Base-by-base conservation (phyloP, 345 rosid species). In the Fremontodendron californicum region DNA sequence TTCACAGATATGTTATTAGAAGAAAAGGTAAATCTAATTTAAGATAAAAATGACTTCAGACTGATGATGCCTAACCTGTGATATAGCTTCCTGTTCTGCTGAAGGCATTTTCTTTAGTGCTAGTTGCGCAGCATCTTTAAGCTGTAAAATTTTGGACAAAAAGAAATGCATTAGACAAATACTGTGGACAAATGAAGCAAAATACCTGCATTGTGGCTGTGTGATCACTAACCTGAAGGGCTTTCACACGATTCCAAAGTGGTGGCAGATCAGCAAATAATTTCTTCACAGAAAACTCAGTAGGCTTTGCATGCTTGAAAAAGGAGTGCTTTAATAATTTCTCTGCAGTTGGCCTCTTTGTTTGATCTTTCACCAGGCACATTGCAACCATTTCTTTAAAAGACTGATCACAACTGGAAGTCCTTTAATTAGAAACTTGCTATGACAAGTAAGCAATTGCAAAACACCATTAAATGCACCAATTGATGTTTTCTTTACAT, bases 321-420 rank as follows among this genome's bases (percentile, higher is more conserved):
- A 94, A 92, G 0, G 97, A 85, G 80, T 92, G 99, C 67, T 92
- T 96, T 76, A 96, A 81, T 82, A 96, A 77, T 77, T 94, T 96
- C 78, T 96, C 98, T 45, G 97, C 98, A 37, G 99, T 91, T 79
- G 99, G 99, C 85, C 99, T 88, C 90, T 90, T 92, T 40, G 97
- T 82, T 86, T 91, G 99, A 87, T 96, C 99, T 92, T 96, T 96
- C 87, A 92, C 98, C 82, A 96, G 89, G 88, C 99, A 96, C 98
- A 96, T 96, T 55, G 99, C 98, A 78, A 96, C 97, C 99, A 96
- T 94, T 89, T 96, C 98, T 96, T 96, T 96, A 87, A 96, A 96
- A 85, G 97, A 91, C 98, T 96, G 98, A 84, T 87, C 79, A 96
- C 97, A 89, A 87, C 97, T 89, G 97, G 89, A 89, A 93, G 88